phyloP scores from a whole-genome alignment of 192 early-diverging fungal species.

The Cladochytrium replicatum region DNA sequence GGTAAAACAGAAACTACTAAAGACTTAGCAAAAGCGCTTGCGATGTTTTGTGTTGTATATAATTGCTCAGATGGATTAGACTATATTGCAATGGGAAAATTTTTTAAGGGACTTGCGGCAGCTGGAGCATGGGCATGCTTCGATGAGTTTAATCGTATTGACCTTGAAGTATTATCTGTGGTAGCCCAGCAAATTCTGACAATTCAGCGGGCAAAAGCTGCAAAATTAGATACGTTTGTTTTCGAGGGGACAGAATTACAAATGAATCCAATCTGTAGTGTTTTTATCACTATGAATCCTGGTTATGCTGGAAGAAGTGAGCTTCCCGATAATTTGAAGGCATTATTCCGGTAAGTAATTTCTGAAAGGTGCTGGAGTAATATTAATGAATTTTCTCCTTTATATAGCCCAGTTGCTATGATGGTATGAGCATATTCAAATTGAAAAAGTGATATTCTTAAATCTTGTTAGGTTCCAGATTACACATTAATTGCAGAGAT shows the following conservation, averaged over 20 bases:
- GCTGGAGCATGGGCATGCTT: constrained; percentile 58
- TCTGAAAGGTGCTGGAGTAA: background rate
- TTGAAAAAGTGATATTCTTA: background rate
- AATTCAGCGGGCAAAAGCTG: constrained; percentile 49
- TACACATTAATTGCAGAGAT: constrained; percentile 56
- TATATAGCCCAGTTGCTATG: constrained; percentile 39
- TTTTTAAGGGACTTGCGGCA: constrained; percentile 51
- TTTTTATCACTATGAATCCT: constrained; percentile 59
- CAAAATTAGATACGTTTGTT: constrained; percentile 40
- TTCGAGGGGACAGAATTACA: constrained; percentile 52
- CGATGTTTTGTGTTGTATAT: constrained; percentile 59
- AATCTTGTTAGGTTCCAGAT: constrained; percentile 40
- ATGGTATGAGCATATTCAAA: constrained; percentile 25
- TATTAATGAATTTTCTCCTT: background rate
- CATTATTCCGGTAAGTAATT: constrained; percentile 36
- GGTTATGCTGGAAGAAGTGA: constrained; percentile 51
- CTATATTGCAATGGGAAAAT: constrained; percentile 58
- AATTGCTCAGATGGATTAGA: constrained; percentile 56
- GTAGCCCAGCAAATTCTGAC: constrained; percentile 55
- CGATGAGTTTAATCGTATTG: constrained; percentile 54
- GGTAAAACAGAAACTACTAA: constrained; percentile 53
- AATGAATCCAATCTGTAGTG: constrained; percentile 41
- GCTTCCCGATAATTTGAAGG: constrained; percentile 53
- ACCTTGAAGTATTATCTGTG: constrained; percentile 51
- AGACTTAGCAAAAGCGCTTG: constrained; percentile 53